Evolutionary conservation across 345 rosid species (phyloP).

Genomic region (Gossypium thurberi): DNA sequence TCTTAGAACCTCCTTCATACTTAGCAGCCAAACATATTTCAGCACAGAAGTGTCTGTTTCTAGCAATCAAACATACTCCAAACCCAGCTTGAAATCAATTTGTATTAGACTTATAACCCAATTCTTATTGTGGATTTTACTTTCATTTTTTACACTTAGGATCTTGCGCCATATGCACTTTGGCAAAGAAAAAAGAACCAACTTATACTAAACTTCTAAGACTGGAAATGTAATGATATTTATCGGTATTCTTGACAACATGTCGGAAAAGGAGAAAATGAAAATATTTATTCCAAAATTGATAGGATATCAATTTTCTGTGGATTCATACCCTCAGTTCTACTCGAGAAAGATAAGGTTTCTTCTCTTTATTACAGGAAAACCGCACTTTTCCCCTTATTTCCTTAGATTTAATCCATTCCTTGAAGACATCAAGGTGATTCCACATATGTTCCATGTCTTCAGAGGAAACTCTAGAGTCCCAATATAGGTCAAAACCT

Average conservation of each 20-base stretch:
- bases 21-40: not conserved
- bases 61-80: not conserved
- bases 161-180: not conserved
- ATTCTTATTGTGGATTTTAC: not conserved
- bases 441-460: conserved; percentile 90
- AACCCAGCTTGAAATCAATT: not conserved
- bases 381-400: conserved; percentile 68
- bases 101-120: not conserved
- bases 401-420: conserved; percentile 80
- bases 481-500: conserved; percentile 58
- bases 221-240: not conserved
- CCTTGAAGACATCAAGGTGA: conserved; percentile 56
- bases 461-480: conserved; percentile 61
- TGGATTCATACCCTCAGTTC: conserved; percentile 63
- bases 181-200: not conserved
- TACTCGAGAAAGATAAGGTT: conserved; percentile 63
- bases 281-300: not conserved
- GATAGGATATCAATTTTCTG: not conserved
- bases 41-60: not conserved
- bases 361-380: conserved; percentile 54
- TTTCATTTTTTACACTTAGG: not conserved
- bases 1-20: not conserved
- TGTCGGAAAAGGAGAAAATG: not conserved
- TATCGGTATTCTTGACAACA: not conserved
- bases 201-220: not conserved